These are phyloP conservation scores for Aquilaria agallochum DNA, from an alignment of 441 rosid species.

Conservation along the genomic window DNA sequence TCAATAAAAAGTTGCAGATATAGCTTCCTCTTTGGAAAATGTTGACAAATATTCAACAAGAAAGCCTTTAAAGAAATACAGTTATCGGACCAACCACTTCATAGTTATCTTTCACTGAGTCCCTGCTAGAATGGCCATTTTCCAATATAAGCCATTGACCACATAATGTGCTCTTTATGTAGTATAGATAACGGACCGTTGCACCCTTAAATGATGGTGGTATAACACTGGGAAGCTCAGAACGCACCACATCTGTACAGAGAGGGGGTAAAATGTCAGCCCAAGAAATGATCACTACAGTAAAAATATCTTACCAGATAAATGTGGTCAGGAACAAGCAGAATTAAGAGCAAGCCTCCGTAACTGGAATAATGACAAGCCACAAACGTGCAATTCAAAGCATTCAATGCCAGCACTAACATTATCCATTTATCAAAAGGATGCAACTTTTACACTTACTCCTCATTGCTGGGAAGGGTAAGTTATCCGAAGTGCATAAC, in stretches of 20 bases:
- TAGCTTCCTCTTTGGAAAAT: not conserved
- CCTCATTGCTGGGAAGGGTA: no score
- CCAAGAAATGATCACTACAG: not conserved
- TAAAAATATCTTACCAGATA: not conserved
- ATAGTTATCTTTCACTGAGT: conserved; percentile 37
- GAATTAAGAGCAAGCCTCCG: no score
- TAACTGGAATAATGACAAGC: not conserved
- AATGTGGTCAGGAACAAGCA: not conserved
- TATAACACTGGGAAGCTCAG: conserved; percentile 61
- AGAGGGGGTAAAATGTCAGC: conserved; percentile 7
- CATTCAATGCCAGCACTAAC: not conserved
- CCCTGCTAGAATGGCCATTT: conserved; percentile 45
- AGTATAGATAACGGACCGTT: conserved; percentile 83
- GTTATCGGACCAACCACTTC: conserved; percentile 55
- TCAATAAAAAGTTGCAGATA: no score
- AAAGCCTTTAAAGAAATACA: no score
- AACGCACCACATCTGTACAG: conserved; percentile 70
- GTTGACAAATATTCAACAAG: conserved; percentile 4
- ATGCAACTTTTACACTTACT: no score
- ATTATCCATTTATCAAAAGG: not conserved
- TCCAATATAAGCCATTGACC: conserved; percentile 66
- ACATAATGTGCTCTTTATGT: conserved; percentile 52
- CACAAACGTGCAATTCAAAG: conserved; percentile 1
- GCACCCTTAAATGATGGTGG: conserved; percentile 92
- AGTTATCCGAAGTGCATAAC: no score